Evolutionary conservation across 352 stramenopile species (phyloP), one percentile per base, ranked within the genome.

Genomic region (Globisporangium ultimum): DNA sequence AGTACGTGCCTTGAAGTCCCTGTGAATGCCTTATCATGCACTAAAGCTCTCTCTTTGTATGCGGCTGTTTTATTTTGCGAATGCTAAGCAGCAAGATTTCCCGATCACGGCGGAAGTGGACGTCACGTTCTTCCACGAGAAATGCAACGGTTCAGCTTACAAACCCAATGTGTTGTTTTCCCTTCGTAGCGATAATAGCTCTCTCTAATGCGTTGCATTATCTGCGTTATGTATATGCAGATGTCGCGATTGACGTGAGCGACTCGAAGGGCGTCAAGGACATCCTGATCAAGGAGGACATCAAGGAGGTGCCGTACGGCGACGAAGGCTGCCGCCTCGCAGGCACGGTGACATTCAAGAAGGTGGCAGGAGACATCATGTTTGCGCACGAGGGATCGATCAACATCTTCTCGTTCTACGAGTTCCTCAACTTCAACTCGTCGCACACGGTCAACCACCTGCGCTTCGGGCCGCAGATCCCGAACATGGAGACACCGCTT

Each of bases 341-440:
- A 14, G 86, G 86, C 60, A 68, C 66, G 3, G 80, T 87, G 21
- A 74, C 88, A 40, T 68, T 95, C 52, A 79, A 93, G 51, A 95
- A 95, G 55, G 79, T 93, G 53, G 84, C 82, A 24, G 86, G 82
- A 5, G 84, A 93, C 59, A 73, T 95, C 60, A 90, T 79, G 59
- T 95, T 95, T 48, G 84, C 79, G n/a, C 86, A 95, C 58, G 79
- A 84, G 55, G 86, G 86, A 38, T 89, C 84, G 64, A 66, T 95
- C 63, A 92, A 84, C 42, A 84, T 95, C 58, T 93, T 93, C 64
- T 92, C 79, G 48, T 91, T 93, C 60, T 72, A 82, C 55, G 84
- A 95, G 43, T 94, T 95, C 58, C 80, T 95, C 69, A 88, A 91
- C 60, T 96, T 96, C 61, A 96, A 96, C 65, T 86, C 87, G 53